phyloP scores from a whole-genome alignment of 2,329 filamentous ascomycete genomes.

The Ambrosiella beaveri region DNA sequence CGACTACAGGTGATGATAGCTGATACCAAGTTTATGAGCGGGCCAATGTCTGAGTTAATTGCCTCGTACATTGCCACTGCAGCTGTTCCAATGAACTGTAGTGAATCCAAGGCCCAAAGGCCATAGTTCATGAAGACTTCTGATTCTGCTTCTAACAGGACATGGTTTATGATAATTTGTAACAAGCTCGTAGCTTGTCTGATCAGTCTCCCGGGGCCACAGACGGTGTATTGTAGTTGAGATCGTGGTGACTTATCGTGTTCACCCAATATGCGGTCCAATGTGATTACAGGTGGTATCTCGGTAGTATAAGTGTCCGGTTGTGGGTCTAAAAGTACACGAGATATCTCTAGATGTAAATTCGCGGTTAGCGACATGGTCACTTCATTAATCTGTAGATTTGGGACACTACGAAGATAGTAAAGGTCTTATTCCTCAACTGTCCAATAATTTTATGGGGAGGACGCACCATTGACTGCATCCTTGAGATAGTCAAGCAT shows the following conservation, averaged over 20 bases:
- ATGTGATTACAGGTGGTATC: constrained; percentile 25
- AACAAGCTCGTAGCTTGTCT: constrained; percentile 29
- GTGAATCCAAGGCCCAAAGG: constrained; percentile 33
- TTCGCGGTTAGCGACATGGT: constrained; percentile 1
- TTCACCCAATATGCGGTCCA: constrained; percentile 20
- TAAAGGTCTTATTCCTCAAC: no score
- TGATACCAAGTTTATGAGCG: constrained; percentile 23
- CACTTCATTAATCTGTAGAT: background rate
- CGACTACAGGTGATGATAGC: constrained; percentile 18
- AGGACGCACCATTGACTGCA: constrained; percentile 9
- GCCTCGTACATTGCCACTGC: constrained; percentile 23
- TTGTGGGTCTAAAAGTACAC: constrained; percentile 9
- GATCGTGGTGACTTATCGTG: constrained; percentile 16
- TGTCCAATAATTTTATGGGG: background rate
- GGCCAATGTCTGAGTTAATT: constrained; percentile 19
- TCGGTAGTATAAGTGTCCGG: constrained; percentile 14
- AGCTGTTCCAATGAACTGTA: constrained; percentile 25
- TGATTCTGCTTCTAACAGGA: constrained; percentile 20
- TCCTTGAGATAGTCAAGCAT: constrained; percentile 12
- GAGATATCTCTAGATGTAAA: constrained; percentile 9
- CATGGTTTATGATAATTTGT: constrained; percentile 26
- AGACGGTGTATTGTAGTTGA: constrained; percentile 25
- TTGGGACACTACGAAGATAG: no score
- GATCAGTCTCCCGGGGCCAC: constrained; percentile 26
- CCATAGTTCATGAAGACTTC: constrained; percentile 22